phyloP scores from a whole-genome alignment of 2,329 filamentous ascomycete species.

The Stagonosporopsis chrysanthemi region DNA sequence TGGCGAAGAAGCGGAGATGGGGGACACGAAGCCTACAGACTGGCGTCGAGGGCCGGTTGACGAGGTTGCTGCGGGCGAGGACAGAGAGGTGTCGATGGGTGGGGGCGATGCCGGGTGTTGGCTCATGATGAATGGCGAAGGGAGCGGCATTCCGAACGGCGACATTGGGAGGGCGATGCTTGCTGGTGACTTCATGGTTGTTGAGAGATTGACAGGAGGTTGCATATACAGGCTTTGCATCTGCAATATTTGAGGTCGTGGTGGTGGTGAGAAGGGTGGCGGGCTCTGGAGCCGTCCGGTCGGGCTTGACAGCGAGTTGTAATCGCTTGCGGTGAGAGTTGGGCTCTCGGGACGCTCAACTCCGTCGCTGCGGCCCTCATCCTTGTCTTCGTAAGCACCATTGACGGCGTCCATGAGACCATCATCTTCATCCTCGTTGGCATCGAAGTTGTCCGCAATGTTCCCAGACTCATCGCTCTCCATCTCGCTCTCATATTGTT shows the following conservation, averaged over 20 bases:
- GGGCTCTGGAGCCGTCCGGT: slow-evolving; percentile 18
- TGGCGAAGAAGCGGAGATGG: slow-evolving; percentile 43
- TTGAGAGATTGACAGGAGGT: slow-evolving; percentile 14
- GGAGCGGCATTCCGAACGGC: slow-evolving; percentile 34
- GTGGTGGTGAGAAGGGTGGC: slow-evolving; percentile 18
- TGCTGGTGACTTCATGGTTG: slow-evolving; percentile 28
- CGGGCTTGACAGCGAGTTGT: slow-evolving; percentile 39
- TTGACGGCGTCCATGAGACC: slow-evolving; percentile 42
- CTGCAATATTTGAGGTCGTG: slow-evolving; percentile 31
- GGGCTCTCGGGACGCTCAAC: slow-evolving; percentile 39
- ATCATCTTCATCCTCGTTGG: slow-evolving; percentile 31
- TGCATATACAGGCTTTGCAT: slow-evolving; percentile 30
- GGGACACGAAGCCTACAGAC: slow-evolving; percentile 43
- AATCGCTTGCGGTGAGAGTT: slow-evolving; percentile 42
- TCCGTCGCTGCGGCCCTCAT: slow-evolving; percentile 22
- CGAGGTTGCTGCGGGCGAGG: slow-evolving; percentile 33
- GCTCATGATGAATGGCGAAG: slow-evolving; percentile 34
- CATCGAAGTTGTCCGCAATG: slow-evolving; percentile 26
- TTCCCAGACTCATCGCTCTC: slow-evolving; percentile 39
- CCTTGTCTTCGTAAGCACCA: slow-evolving; percentile 31
- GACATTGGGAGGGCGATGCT: slow-evolving; percentile 33
- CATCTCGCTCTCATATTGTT: slow-evolving; percentile 32
- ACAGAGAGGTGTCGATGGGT: slow-evolving; percentile 36
- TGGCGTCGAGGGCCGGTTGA: slow-evolving; percentile 34
- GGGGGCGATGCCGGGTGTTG: slow-evolving; percentile 30